These are phyloP conservation scores for Exophiala sideris DNA, from an alignment of 2,329 filamentous ascomycete genomes.

Conservation along the genomic window DNA sequence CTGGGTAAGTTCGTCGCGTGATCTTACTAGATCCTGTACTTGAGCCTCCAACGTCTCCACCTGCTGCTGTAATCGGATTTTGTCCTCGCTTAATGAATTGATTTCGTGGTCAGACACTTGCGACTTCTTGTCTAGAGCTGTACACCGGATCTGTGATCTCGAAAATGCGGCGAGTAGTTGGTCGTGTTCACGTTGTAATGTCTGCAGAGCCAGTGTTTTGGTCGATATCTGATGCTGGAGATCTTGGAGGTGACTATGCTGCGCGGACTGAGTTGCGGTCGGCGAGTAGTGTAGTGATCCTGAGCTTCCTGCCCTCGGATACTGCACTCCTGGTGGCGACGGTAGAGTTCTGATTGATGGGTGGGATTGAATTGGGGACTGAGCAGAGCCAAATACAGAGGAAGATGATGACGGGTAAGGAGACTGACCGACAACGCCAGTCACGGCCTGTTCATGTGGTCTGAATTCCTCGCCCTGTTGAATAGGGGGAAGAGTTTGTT, in stretches of 20 bases:
- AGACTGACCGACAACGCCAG: slow-evolving; percentile 14
- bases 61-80: slow-evolving; percentile 47
- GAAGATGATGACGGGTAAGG: slow-evolving; percentile 21
- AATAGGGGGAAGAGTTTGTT: slow-evolving; percentile 30
- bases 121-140: slow-evolving; percentile 51
- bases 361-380: slow-evolving; percentile 24
- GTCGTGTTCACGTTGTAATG: slow-evolving; percentile 54
- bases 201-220: slow-evolving; percentile 52
- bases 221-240: slow-evolving; percentile 55
- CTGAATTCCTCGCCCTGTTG: slow-evolving; percentile 20
- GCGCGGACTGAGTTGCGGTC: slow-evolving; percentile 30
- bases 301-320: slow-evolving; percentile 14
- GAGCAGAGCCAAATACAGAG: slow-evolving; percentile 17
- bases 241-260: slow-evolving; percentile 44
- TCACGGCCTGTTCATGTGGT: slow-evolving; percentile 16
- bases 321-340: slow-evolving; percentile 27
- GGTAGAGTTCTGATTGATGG: slow-evolving; percentile 25
- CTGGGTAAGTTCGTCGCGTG: slow-evolving; percentile 46
- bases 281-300: slow-evolving; percentile 14
- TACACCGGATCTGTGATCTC: slow-evolving; percentile 42
- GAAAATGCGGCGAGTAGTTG: slow-evolving; percentile 51
- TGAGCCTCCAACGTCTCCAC: slow-evolving; percentile 48
- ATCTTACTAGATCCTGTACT: slow-evolving; percentile 48
- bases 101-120: slow-evolving; percentile 52
- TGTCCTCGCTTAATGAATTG: slow-evolving; percentile 51